Evolutionary conservation across 441 rosid species (phyloP).

Genomic region (Pelargonium fulgidum): DNA sequence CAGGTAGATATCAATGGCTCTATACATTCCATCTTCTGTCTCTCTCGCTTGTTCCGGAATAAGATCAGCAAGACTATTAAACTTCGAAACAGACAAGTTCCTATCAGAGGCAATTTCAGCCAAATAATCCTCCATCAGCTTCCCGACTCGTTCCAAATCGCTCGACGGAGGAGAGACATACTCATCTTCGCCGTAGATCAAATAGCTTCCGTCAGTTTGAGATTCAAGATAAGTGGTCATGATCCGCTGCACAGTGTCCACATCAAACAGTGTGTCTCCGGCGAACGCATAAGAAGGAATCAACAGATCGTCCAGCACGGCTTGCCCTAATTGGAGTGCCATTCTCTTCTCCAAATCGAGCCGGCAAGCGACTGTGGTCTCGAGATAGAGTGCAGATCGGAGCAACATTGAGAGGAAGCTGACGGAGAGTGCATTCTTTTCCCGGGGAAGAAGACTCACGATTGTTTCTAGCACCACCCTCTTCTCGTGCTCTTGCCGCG

Average conservation of each 20-base stretch:
- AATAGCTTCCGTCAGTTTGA: constrained; percentile 38
- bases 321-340: constrained; percentile 53
- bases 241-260: constrained; percentile 52
- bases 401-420: constrained; percentile 68
- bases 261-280: constrained; percentile 58
- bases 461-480: constrained; percentile 63
- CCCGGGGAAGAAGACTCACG: constrained; percentile 60
- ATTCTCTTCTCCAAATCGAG: constrained; percentile 71
- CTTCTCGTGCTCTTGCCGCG: constrained; percentile 72
- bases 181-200: constrained; percentile 28
- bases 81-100: constrained; percentile 38
- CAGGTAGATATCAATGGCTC: constrained; percentile 64
- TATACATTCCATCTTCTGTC: constrained; percentile 63
- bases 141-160: constrained; percentile 55
- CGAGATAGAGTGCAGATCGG: constrained; percentile 52
- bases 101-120: constrained; percentile 61
- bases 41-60: constrained; percentile 55
- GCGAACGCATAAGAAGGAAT: constrained; percentile 52
- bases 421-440: constrained; percentile 50
- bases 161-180: constrained; percentile 32
- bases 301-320: constrained; percentile 56
- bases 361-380: constrained; percentile 82
- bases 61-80: constrained; percentile 47
- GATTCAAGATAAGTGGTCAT: constrained; percentile 45
- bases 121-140: constrained; percentile 49